phyloP scores from a whole-genome alignment of 345 rosid species.

The Syzygium jambos region DNA sequence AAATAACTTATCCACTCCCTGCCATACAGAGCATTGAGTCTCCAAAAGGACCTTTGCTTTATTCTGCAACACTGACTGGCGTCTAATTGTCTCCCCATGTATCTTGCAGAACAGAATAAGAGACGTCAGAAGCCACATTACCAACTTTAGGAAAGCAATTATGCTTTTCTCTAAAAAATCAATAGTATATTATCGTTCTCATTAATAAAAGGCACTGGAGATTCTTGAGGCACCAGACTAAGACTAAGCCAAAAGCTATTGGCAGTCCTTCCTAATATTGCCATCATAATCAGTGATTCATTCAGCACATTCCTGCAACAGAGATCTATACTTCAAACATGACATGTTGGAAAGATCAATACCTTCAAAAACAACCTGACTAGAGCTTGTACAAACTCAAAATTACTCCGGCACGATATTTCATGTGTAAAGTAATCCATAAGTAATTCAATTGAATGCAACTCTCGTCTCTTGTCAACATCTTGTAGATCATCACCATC shows the following conservation, averaged over 20 bases:
- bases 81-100: conserved; percentile 76
- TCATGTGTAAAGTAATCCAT: conserved; percentile 75
- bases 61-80: conserved; percentile 54
- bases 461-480: conserved; percentile 53
- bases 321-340: neutral
- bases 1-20: conserved; percentile 72
- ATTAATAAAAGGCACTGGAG: neutral
- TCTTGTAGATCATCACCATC: conserved; percentile 29
- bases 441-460: conserved; percentile 49
- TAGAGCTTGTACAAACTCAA: conserved; percentile 86
- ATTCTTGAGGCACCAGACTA: neutral
- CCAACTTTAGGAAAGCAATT: neutral
- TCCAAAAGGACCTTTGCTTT: conserved; percentile 71
- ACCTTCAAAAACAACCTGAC: conserved; percentile 88
- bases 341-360: conserved; percentile 1
- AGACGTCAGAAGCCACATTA: neutral
- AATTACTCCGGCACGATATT: conserved; percentile 60
- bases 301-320: neutral
- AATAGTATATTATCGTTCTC: neutral
- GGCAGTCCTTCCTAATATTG: neutral
- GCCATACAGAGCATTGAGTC: conserved; percentile 66
- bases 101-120: conserved; percentile 35
- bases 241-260: neutral
- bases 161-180: neutral
- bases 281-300: neutral